Conservation (phyloP, 2,329 filamentous ascomycete genomes). For the Thielaviopsis ethacetica region DNA sequence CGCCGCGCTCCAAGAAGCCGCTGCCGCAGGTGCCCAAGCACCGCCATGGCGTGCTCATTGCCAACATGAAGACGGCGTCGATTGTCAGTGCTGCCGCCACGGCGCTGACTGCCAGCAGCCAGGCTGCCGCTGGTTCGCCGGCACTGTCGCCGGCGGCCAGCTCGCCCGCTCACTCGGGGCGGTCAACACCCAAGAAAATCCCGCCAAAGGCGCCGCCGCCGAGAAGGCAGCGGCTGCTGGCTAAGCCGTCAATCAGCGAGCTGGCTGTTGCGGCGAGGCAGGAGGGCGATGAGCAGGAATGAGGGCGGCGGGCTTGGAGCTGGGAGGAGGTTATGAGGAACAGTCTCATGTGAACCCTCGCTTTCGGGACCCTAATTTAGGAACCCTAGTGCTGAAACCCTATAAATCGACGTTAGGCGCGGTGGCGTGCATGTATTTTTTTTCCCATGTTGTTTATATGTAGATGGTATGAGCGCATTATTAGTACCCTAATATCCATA, state of each 20-base stretch:
- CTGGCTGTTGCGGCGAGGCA: neutral
- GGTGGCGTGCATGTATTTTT: neutral
- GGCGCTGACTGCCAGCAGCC: too few relatives aligned
- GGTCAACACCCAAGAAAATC: conserved; percentile 20
- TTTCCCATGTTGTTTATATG: neutral
- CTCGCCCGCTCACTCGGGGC: neutral
- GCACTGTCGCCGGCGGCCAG: neutral
- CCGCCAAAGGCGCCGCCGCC: conserved; percentile 31
- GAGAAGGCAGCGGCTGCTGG: conserved; percentile 27
- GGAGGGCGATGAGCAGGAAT: neutral
- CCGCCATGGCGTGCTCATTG: conserved; percentile 33
- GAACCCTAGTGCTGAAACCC: too few relatives aligned
- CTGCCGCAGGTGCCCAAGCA: conserved; percentile 40
- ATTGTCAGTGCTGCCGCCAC: conserved; percentile 12
- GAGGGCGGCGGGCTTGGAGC: neutral
- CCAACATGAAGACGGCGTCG: conserved; percentile 16
- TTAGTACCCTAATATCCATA: neutral
- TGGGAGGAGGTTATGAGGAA: too few relatives aligned
- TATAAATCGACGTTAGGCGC: too few relatives aligned
- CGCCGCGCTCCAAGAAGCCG: conserved; percentile 25
- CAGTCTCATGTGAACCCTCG: too few relatives aligned
- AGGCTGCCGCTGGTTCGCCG: neutral
- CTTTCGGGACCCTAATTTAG: too few relatives aligned
- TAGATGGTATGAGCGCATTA: neutral
- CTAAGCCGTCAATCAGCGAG: conserved; percentile 3